These are phyloP conservation scores for Priceomyces medius DNA, from an alignment of 805 yeast genomes.

Conservation along the genomic window DNA sequence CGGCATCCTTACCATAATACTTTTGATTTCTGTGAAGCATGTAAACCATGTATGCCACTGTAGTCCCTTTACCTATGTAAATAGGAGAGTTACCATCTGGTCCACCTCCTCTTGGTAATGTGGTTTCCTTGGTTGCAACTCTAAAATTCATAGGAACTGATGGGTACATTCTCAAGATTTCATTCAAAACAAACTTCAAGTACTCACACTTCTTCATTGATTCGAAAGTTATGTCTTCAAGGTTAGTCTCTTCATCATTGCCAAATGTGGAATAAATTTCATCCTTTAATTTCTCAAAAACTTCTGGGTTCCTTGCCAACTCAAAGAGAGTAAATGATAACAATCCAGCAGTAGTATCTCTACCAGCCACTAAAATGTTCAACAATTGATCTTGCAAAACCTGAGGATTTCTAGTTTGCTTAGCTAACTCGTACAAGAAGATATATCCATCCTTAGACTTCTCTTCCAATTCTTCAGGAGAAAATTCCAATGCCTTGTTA, in stretches of 20 bases:
- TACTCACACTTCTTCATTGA: conserved; percentile 33
- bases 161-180: conserved; percentile 34
- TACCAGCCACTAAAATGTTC: conserved; percentile 39
- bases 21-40: conserved; percentile 43
- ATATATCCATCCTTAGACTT: conserved; percentile 29
- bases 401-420: conserved; percentile 35
- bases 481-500: conserved; percentile 27
- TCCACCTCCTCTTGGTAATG: conserved; percentile 38
- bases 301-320: conserved; percentile 30
- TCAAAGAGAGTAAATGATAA: conserved; percentile 29
- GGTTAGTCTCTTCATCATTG: conserved; percentile 16
- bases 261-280: conserved; percentile 30
- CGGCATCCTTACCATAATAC: conserved; percentile 47
- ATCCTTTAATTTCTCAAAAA: conserved; percentile 26
- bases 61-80: conserved; percentile 44
- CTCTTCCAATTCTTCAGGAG: conserved; percentile 28
- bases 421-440: conserved; percentile 39
- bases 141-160: conserved; percentile 34
- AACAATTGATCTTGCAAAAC: conserved; percentile 37
- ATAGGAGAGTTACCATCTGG: conserved; percentile 37
- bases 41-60: conserved; percentile 41
- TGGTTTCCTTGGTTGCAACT: conserved; percentile 29
- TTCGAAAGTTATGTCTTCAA: conserved; percentile 29
- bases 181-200: conserved; percentile 29
- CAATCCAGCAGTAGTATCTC: conserved; percentile 37